A percentile compares a stretch with the other conserved stretches of the same genome.
These are phyloP conservation scores for Purpureocillium lavendulum DNA, from an alignment of 2,329 filamentous ascomycete genomes.

Conservation along the genomic window DNA sequence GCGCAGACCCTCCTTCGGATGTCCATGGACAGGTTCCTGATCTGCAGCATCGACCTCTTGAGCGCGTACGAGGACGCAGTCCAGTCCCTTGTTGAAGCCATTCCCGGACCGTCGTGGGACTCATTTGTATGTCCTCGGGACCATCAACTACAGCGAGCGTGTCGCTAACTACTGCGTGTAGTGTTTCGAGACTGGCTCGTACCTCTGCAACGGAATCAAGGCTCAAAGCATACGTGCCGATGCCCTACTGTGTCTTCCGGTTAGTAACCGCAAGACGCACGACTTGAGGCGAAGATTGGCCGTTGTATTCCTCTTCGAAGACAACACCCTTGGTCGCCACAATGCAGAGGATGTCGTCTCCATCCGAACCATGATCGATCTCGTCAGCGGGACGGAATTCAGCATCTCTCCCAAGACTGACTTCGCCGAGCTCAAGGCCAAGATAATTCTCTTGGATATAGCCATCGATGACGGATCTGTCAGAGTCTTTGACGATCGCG, in stretches of 20 bases:
- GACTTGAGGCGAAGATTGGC: constrained; percentile 61
- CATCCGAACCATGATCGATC: constrained; percentile 34
- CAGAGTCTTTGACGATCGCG: constrained; percentile 15
- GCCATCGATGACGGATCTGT: constrained; percentile 57
- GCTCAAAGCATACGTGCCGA: constrained; percentile 46
- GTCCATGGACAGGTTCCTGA: constrained; percentile 43
- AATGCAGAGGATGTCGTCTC: constrained; percentile 32
- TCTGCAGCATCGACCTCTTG: constrained; percentile 32
- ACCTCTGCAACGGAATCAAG: constrained; percentile 35
- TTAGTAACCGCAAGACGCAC: constrained; percentile 38
- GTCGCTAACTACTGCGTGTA: constrained; percentile 18
- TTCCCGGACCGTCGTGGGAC: constrained; percentile 28
- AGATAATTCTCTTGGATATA: constrained; percentile 62
- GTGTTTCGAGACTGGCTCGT: constrained; percentile 41
- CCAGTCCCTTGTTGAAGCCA: constrained; percentile 30
- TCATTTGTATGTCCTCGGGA: constrained; percentile 29
- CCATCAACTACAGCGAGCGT: background rate
- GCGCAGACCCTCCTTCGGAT: constrained; percentile 44
- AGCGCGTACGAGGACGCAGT: constrained; percentile 33
- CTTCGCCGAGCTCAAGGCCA: constrained; percentile 59
- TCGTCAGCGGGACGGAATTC: constrained; percentile 41
- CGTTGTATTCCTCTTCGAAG: constrained; percentile 51
- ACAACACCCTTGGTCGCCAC: constrained; percentile 30
- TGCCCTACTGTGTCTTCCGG: constrained; percentile 51
- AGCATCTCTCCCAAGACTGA: constrained; percentile 48